Conservation (phyloP, 805 yeast species). For the Aciculoconidium aculeatum region DNA sequence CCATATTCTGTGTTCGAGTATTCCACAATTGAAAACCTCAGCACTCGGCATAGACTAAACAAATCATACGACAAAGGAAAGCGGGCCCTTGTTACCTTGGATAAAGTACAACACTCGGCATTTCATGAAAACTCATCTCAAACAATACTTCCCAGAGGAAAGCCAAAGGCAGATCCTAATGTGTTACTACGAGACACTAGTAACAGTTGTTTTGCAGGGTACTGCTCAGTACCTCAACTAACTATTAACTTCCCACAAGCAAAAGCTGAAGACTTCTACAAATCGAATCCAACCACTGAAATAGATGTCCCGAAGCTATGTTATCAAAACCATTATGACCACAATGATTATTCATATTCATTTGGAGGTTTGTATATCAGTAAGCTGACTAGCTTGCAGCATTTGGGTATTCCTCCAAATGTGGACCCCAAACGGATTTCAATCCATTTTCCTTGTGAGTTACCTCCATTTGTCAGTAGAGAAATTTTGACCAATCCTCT, state of each 20-base stretch:
- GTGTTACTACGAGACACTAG: constrained; percentile 6
- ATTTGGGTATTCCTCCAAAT: constrained; percentile 28
- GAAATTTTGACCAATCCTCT: constrained; percentile 34
- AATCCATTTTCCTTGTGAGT: constrained; percentile 30
- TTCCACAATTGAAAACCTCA: constrained; percentile 9
- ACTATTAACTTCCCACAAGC: constrained; percentile 16
- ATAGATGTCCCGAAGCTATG: constrained; percentile 20
- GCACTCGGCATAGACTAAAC: constrained; percentile 10
- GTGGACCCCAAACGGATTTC: constrained; percentile 26
- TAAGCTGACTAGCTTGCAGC: constrained; percentile 13
- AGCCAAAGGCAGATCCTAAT: constrained; percentile 6
- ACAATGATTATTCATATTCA: constrained; percentile 24
- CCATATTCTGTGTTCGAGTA: constrained; percentile 25
- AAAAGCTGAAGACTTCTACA: too few relatives aligned
- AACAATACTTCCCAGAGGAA: constrained; percentile 1
- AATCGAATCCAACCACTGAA: too few relatives aligned
- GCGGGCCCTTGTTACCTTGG: constrained; percentile 19
- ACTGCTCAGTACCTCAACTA: constrained; percentile 20
- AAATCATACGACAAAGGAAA: constrained; percentile 11
- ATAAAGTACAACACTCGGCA: constrained; percentile 13
- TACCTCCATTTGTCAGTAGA: constrained; percentile 35
- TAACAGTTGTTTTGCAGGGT: constrained; percentile 20
- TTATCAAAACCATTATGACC: constrained; percentile 28
- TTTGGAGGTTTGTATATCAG: constrained; percentile 32
- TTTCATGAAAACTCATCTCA: constrained; percentile 3